A percentile compares a stretch with the other conserved stretches of the same genome.
These are phyloP conservation scores for Aspergillus aculeatus DNA, from an alignment of 2,329 filamentous ascomycete species.

Conservation along the genomic window DNA sequence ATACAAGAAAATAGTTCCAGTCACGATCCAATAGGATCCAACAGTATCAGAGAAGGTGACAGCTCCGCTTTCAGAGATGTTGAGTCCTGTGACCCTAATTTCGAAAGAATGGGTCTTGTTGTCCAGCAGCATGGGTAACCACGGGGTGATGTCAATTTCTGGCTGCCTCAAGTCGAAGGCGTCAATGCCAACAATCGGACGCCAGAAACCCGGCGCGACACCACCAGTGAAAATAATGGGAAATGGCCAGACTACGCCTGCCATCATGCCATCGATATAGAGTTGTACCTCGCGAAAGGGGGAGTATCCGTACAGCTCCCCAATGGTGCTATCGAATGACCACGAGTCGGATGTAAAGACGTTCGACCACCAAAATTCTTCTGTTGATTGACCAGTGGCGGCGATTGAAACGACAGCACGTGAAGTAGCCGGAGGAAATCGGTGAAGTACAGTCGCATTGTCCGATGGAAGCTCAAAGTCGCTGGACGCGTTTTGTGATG, in stretches of 20 bases:
- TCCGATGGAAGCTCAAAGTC: conserved; percentile 66
- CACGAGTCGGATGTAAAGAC: conserved; percentile 62
- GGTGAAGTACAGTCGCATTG: conserved; percentile 58
- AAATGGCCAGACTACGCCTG: conserved; percentile 77
- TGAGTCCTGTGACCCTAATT: conserved; percentile 65
- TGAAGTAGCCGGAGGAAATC: conserved; percentile 64
- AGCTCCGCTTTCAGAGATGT: conserved; percentile 53
- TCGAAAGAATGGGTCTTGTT: conserved; percentile 64
- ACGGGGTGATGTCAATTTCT: conserved; percentile 79
- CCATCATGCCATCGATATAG: conserved; percentile 68
- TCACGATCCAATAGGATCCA: conserved; percentile 70
- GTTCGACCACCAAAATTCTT: conserved; percentile 87
- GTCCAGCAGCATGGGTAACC: conserved; percentile 68
- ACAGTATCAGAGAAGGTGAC: conserved; percentile 56
- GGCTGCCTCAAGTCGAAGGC: conserved; percentile 76
- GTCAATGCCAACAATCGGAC: conserved; percentile 74
- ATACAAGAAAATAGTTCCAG: conserved; percentile 80
- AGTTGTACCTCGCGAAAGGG: conserved; percentile 78
- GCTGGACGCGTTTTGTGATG: conserved; percentile 54
- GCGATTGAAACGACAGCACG: conserved; percentile 74
- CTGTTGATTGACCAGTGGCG: conserved; percentile 70
- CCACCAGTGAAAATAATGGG: conserved; percentile 81
- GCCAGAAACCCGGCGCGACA: conserved; percentile 72
- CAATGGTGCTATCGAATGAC: conserved; percentile 59
- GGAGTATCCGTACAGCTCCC: conserved; percentile 64